Percentiles rank a stretch among this genome's conserved stretches.
These are phyloP conservation scores for Suillus hirtellus DNA, from an alignment of 768 basidiomycete species.

Conservation along the genomic window DNA sequence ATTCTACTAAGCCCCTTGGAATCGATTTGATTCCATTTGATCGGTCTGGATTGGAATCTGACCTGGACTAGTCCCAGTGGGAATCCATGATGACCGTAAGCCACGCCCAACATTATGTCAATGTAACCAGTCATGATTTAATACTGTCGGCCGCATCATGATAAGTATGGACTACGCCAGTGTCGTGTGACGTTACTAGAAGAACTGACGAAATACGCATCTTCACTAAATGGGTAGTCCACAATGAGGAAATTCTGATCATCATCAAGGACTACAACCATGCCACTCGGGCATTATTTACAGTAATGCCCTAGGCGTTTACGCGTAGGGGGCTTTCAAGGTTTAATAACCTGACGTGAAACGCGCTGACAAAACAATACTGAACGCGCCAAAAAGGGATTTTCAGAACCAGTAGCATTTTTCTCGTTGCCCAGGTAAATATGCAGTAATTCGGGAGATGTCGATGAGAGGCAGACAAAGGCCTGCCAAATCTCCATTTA, in stretches of 20 bases:
- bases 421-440: conserved; percentile 5
- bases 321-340: not conserved
- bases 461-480: not conserved
- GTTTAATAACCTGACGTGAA: not conserved
- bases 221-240: not conserved
- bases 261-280: not conserved
- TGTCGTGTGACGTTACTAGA: not conserved
- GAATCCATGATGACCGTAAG: not conserved
- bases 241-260: not conserved
- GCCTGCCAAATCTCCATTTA: not conserved
- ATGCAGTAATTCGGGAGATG: not conserved
- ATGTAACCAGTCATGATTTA: not conserved
- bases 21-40: not conserved
- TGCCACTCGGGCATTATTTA: not conserved
- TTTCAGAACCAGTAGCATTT: not conserved
- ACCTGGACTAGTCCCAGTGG: conserved; percentile 1
- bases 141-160: not conserved
- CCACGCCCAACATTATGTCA: not conserved
- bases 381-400: not conserved
- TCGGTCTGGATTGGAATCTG: conserved; percentile 6
- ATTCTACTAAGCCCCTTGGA: not conserved
- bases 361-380: not conserved
- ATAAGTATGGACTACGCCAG: not conserved
- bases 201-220: conserved; percentile 1
- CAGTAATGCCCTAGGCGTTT: too few relatives aligned